phyloP scores from a whole-genome alignment of 768 basidiomycete genomes.

The Termitomyces sp. region DNA sequence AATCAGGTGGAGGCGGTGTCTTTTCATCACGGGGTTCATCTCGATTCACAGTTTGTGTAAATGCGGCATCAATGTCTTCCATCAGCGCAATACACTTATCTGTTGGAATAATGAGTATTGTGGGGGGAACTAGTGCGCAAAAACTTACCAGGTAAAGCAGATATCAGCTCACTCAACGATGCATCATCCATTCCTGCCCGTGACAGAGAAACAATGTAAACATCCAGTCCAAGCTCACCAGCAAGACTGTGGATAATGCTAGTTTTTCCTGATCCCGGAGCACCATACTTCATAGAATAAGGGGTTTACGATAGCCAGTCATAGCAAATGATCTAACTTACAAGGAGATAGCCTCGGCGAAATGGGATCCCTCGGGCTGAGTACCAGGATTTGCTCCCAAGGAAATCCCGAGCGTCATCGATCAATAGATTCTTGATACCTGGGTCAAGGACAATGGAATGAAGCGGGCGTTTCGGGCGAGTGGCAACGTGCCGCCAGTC shows the following conservation, averaged over 20 bases:
- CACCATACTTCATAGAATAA: conserved; percentile 46
- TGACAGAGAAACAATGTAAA: conserved; percentile 68
- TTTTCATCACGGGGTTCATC: conserved; percentile 18
- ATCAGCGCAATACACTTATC: conserved; percentile 72
- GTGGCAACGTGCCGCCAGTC: conserved; percentile 49
- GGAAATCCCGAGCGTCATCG: conserved; percentile 68
- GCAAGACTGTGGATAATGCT: conserved; percentile 74
- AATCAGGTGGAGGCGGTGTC: background rate
- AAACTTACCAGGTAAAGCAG: conserved; percentile 50
- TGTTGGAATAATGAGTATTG: conserved; percentile 7
- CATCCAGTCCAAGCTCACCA: conserved; percentile 71
- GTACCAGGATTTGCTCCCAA: conserved; percentile 71
- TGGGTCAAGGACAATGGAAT: conserved; percentile 68
- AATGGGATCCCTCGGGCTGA: conserved; percentile 75
- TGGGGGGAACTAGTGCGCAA: background rate
- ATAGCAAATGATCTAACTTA: conserved; percentile 13
- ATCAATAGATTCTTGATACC: conserved; percentile 64
- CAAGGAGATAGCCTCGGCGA: conserved; percentile 73
- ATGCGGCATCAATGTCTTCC: conserved; percentile 84
- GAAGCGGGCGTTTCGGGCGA: conserved; percentile 59
- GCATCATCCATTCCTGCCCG: conserved; percentile 55
- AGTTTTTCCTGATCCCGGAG: conserved; percentile 76
- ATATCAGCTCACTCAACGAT: conserved; percentile 46
- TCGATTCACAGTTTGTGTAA: conserved; percentile 43
- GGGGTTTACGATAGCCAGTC: background rate